A percentile compares a stretch with the other conserved stretches of the same genome.
phyloP scores from a whole-genome alignment of 179 eudicot genomes.

The Vitellaria paradoxa region DNA sequence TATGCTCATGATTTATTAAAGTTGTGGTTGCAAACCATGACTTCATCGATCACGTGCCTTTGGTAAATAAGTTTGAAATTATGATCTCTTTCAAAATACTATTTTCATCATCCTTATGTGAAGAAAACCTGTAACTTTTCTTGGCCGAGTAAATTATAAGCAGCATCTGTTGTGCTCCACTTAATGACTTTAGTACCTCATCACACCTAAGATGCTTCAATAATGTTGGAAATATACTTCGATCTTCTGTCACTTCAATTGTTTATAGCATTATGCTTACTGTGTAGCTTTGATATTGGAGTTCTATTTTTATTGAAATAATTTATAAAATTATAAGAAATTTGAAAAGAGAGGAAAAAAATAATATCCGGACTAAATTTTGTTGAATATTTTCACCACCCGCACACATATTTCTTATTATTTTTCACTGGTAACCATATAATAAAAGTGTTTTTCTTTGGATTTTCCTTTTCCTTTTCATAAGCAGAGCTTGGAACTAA shows the following conservation, averaged over 20 bases:
- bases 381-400: too few relatives aligned
- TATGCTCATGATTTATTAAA: too few relatives aligned
- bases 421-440: neutral
- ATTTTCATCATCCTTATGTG: too few relatives aligned
- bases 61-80: too few relatives aligned
- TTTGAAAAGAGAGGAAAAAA: too few relatives aligned
- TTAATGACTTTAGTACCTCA: neutral
- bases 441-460: neutral
- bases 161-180: neutral
- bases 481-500: neutral
- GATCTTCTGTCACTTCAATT: slow-evolving; percentile 4
- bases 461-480: neutral
- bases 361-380: too few relatives aligned
- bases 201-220: neutral
- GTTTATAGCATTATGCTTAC: neutral
- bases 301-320: neutral
- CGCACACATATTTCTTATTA: too few relatives aligned
- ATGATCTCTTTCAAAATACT: too few relatives aligned
- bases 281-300: neutral
- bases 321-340: too few relatives aligned
- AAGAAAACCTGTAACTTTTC: neutral
- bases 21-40: too few relatives aligned
- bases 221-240: neutral
- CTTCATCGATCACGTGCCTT: too few relatives aligned
- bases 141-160: neutral